Conservation (phyloP, 2,329 filamentous ascomycete species). For the Colletotrichum musicola region DNA sequence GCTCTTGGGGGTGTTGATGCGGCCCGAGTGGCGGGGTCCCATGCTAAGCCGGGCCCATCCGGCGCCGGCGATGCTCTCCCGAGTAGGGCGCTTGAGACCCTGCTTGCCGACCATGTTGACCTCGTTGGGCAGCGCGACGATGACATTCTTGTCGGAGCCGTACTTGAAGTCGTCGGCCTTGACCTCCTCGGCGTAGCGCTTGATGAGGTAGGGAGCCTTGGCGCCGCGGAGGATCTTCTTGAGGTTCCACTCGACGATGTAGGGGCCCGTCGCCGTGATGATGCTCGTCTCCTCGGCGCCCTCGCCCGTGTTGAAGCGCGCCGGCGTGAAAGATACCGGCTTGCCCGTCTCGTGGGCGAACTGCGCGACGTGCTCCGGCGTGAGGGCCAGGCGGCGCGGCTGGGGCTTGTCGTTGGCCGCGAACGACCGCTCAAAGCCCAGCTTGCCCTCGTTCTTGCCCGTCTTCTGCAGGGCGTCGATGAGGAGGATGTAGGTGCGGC, state of each 20-base stretch:
- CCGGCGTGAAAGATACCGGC: constrained; percentile 87
- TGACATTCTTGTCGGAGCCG: constrained; percentile 96
- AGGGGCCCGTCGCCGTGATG: constrained; percentile 95
- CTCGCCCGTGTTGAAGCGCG: constrained; percentile 92
- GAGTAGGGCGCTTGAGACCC: constrained; percentile 86
- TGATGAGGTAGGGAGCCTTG: constrained; percentile 95
- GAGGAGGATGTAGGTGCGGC: constrained; percentile 92
- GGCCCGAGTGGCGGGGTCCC: constrained; percentile 62
- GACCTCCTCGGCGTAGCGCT: constrained; percentile 94
- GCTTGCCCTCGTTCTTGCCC: constrained; percentile 96
- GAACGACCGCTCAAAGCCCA: constrained; percentile 97
- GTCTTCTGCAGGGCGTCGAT: constrained; percentile 91
- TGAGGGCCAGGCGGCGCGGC: constrained; percentile 88
- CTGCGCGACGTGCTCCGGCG: constrained; percentile 93
- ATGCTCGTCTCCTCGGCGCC: constrained; percentile 90
- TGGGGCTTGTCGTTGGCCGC: constrained; percentile 94
- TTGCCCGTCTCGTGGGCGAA: constrained; percentile 96
- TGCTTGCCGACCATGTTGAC: constrained; percentile 97
- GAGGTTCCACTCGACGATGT: constrained; percentile 96
- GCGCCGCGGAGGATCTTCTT: constrained; percentile 86
- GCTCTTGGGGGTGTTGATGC: constrained; percentile 66
- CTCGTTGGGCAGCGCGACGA: constrained; percentile 95
- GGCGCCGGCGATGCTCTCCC: constrained; percentile 86
- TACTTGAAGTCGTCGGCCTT: constrained; percentile 99
- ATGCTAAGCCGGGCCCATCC: constrained; percentile 60